phyloP scores from a whole-genome alignment of 805 yeast species.

The Diddensiella caesifluorescens region DNA sequence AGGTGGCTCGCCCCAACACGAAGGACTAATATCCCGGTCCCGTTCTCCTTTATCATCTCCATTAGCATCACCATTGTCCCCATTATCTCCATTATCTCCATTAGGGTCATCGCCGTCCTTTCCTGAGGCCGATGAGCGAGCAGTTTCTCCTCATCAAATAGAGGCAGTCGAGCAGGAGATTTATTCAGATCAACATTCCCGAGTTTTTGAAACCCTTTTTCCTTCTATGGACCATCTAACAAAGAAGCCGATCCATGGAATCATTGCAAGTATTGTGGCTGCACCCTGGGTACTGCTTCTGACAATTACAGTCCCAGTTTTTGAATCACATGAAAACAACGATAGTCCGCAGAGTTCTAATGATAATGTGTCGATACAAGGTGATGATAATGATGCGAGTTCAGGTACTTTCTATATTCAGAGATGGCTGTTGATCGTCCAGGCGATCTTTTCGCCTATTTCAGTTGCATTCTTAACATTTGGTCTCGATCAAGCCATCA shows the following conservation, averaged over 20 bases:
- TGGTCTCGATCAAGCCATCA: not conserved
- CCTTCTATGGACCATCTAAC: slow-evolving; percentile 28
- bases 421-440: slow-evolving; percentile 26
- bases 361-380: too few species aligned
- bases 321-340: slow-evolving; percentile 18
- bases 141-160: too few species aligned
- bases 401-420: not conserved
- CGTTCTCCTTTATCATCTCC: too few species aligned
- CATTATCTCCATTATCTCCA: not conserved
- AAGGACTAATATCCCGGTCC: too few species aligned
- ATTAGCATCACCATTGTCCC: too few species aligned
- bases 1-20: too few species aligned
- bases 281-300: slow-evolving; percentile 31
- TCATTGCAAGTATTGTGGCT: slow-evolving; percentile 26
- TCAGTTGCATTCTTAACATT: slow-evolving; percentile 23
- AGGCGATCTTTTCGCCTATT: slow-evolving; percentile 31
- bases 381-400: too few species aligned
- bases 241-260: slow-evolving; percentile 24
- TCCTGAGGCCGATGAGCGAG: too few species aligned
- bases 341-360: slow-evolving; percentile 6
- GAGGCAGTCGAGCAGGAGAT: too few species aligned
- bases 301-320: slow-evolving; percentile 31
- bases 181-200: too few species aligned
- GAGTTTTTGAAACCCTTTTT: slow-evolving; percentile 21
- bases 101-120: slow-evolving; percentile 2